Conservation (phyloP, 2,329 filamentous ascomycete genomes). For the Sclerotinia minor region DNA sequence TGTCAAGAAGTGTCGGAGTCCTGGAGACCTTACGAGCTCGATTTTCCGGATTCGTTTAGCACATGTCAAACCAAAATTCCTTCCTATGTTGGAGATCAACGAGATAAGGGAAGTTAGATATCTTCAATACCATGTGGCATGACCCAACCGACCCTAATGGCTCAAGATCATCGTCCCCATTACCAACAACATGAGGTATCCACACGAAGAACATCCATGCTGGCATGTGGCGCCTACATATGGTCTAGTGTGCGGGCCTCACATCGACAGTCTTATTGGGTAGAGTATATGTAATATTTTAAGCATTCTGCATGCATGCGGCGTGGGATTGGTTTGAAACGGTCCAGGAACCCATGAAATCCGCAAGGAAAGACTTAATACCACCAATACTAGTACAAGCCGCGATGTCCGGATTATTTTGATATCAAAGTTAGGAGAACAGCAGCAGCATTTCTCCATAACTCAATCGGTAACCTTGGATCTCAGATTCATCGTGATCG, state of each 20-base stretch:
- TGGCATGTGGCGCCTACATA: constrained; percentile 15
- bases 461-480: background rate
- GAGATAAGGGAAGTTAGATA: constrained; percentile 9
- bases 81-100: constrained; percentile 23
- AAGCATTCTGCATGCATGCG: constrained; percentile 5
- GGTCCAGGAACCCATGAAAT: constrained; percentile 10
- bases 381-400: background rate
- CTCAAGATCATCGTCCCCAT: constrained; percentile 6
- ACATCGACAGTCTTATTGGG: background rate
- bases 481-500: constrained; percentile 5
- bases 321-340: constrained; percentile 17
- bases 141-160: constrained; percentile 6
- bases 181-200: constrained; percentile 1
- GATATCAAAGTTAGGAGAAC: background rate
- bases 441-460: background rate
- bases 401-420: background rate
- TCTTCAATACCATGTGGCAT: constrained; percentile 20
- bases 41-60: background rate
- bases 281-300: background rate
- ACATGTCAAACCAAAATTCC: constrained; percentile 11
- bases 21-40: background rate
- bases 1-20: background rate
- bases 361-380: background rate
- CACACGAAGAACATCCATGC: constrained; percentile 9
- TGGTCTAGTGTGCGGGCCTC: background rate